Conservation (phyloP, 352 stramenopile genomes). For the Pythium brachiatum region DNA sequence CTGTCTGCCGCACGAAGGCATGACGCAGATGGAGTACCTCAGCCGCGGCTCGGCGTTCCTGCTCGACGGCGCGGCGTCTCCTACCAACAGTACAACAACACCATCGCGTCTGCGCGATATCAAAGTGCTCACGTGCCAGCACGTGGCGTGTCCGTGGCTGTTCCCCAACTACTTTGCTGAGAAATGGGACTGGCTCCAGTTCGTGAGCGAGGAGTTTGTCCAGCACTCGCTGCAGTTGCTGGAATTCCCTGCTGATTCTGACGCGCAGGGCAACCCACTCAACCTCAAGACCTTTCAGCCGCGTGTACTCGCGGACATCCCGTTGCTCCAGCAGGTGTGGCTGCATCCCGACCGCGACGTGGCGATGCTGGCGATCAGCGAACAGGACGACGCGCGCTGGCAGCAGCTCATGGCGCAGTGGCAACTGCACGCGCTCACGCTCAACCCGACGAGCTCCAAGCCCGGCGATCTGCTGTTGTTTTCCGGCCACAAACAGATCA, state of each 20-base stretch:
- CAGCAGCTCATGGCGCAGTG: constrained; percentile 26
- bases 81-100: neutral
- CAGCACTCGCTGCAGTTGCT: constrained; percentile 68
- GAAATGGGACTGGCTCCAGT: constrained; percentile 83
- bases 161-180: constrained; percentile 75
- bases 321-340: constrained; percentile 46
- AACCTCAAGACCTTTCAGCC: constrained; percentile 18
- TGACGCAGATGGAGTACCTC: constrained; percentile 70
- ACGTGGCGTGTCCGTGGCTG: constrained; percentile 79
- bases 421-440: constrained; percentile 35
- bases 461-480: constrained; percentile 50
- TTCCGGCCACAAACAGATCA: constrained; percentile 44
- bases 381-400: constrained; percentile 30
- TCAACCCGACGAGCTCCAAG: constrained; percentile 24
- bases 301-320: constrained; percentile 52
- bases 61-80: constrained; percentile 25
- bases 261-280: neutral
- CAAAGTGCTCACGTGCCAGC: constrained; percentile 69
- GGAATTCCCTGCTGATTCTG: constrained; percentile 21
- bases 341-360: constrained; percentile 56
- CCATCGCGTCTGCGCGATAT: constrained; percentile 1
- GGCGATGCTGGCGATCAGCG: constrained; percentile 51
- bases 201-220: constrained; percentile 74
- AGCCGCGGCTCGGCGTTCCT: constrained; percentile 74
- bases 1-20: constrained; percentile 75